Conservation (phyloP, 768 basidiomycete genomes). For the Kwoniella shandongensis region DNA sequence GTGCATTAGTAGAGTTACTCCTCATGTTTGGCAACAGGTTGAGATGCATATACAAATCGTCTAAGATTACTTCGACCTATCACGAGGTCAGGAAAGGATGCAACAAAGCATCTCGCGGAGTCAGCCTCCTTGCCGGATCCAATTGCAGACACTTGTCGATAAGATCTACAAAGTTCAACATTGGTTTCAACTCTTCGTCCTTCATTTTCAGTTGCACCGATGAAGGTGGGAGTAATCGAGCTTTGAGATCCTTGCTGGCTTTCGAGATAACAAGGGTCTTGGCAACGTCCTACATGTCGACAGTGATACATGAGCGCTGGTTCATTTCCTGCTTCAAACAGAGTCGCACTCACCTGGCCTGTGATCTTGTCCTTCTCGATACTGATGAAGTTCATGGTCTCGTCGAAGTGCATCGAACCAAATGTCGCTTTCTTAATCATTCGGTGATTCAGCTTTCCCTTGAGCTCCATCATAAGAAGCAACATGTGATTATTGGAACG, state of each 20-base stretch:
- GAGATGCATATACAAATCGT: no score
- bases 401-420: slow-evolving; percentile 89
- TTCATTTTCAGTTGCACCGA: slow-evolving; percentile 67
- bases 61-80: background rate
- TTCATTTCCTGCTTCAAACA: background rate
- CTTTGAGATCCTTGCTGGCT: slow-evolving; percentile 74
- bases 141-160: slow-evolving; percentile 86
- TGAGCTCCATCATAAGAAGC: slow-evolving; percentile 94
- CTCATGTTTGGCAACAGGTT: no score
- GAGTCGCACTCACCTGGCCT: slow-evolving; percentile 65
- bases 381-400: slow-evolving; percentile 76
- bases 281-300: slow-evolving; percentile 67
- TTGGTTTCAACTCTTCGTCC: slow-evolving; percentile 81
- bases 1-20: no score
- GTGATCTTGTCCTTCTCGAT: slow-evolving; percentile 81
- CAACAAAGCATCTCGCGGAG: slow-evolving; percentile 81
- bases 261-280: slow-evolving; percentile 81
- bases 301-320: no score
- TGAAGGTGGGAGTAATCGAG: slow-evolving; percentile 76
- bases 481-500: slow-evolving; percentile 98
- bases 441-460: slow-evolving; percentile 87
- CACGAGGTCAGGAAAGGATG: slow-evolving; percentile 78
- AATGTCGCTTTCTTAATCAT: slow-evolving; percentile 94
- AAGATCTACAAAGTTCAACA: slow-evolving; percentile 80
- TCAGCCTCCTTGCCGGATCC: slow-evolving; percentile 80